Evolutionary conservation across 2,329 filamentous ascomycete genomes (phyloP).

Genomic region (Botrytis fragariae): DNA sequence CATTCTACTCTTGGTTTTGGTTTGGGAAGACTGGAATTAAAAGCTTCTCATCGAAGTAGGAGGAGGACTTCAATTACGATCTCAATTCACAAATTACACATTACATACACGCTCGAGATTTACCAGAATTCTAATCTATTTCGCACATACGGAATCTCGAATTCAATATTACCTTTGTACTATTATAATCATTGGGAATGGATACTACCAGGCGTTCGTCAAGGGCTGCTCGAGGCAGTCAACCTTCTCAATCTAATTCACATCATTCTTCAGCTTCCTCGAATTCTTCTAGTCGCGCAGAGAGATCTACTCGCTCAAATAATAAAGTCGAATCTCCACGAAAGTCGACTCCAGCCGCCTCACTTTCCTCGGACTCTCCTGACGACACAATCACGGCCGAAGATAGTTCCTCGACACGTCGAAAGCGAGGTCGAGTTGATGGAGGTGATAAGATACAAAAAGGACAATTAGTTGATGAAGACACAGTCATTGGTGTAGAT

Average conservation of each 20-base stretch:
- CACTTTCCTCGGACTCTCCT: constrained; percentile 66
- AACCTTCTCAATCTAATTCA: constrained; percentile 64
- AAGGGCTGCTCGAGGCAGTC: constrained; percentile 80
- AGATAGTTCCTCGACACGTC: constrained; percentile 70
- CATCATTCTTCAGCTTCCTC: constrained; percentile 77
- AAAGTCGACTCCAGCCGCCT: constrained; percentile 72
- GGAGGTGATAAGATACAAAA: constrained; percentile 36
- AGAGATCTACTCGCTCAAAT: constrained; percentile 70
- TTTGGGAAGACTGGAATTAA: constrained; percentile 12
- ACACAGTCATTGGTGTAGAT: constrained; percentile 57
- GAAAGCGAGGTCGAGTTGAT: constrained; percentile 65
- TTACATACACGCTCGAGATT: constrained; percentile 13
- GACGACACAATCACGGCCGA: constrained; percentile 57
- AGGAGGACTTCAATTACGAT: constrained; percentile 22
- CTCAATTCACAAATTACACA: constrained; percentile 19
- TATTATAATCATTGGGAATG: constrained; percentile 41
- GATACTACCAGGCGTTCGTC: constrained; percentile 76
- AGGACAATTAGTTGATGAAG: constrained; percentile 50
- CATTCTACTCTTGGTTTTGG: constrained; percentile 6
- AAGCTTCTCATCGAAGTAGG: constrained; percentile 20
- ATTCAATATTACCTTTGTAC: constrained; percentile 14
- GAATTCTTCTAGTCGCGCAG: constrained; percentile 71
- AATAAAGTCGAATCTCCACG: constrained; percentile 70
- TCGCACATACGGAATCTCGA: neutral
- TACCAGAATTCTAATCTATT: constrained; percentile 1